Conservation (phyloP, 2,329 filamentous ascomycete species). For the Didymella lethalis region DNA sequence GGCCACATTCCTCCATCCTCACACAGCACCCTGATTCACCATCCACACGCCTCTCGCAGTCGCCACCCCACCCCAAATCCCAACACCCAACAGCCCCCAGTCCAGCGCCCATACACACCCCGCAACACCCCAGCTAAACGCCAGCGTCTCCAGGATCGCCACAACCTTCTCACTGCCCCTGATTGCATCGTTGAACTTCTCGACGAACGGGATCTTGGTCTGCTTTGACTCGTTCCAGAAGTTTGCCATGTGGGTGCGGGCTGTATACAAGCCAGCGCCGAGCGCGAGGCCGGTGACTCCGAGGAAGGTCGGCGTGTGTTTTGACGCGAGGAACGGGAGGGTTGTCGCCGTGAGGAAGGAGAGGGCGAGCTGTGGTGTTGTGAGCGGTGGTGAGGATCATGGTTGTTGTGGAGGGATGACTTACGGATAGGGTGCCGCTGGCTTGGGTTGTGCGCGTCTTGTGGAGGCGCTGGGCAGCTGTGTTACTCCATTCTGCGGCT, state of each 20-base stretch:
- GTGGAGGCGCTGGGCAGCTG: slow-evolving; percentile 41
- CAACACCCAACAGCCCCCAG: slow-evolving; percentile 20
- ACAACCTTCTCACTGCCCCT: slow-evolving; percentile 43
- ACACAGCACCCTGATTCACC: slow-evolving; percentile 3
- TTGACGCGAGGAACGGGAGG: slow-evolving; percentile 27
- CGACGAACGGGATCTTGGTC: slow-evolving; percentile 45
- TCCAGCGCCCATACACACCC: slow-evolving; percentile 29
- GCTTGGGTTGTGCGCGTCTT: slow-evolving; percentile 50
- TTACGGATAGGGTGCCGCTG: slow-evolving; percentile 44
- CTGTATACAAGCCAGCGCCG: slow-evolving; percentile 21
- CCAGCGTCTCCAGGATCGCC: slow-evolving; percentile 31
- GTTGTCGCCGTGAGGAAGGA: slow-evolving; percentile 35
- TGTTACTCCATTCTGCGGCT: slow-evolving; percentile 49
- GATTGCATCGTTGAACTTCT: slow-evolving; percentile 50
- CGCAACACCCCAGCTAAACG: slow-evolving; percentile 31
- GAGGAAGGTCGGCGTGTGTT: slow-evolving; percentile 14
- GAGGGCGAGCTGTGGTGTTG: slow-evolving; percentile 26
- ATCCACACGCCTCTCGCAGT: slow-evolving; percentile 7
- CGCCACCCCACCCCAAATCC: slow-evolving; percentile 13
- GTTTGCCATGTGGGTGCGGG: slow-evolving; percentile 38
- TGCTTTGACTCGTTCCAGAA: slow-evolving; percentile 48
- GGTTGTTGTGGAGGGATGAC: slow-evolving; percentile 2
- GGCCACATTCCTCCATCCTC: neutral
- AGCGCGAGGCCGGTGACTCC: slow-evolving; percentile 24
- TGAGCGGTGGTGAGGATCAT: neutral